phyloP scores from a whole-genome alignment of 768 basidiomycete genomes.

The Leucosporidium creatinivorum region DNA sequence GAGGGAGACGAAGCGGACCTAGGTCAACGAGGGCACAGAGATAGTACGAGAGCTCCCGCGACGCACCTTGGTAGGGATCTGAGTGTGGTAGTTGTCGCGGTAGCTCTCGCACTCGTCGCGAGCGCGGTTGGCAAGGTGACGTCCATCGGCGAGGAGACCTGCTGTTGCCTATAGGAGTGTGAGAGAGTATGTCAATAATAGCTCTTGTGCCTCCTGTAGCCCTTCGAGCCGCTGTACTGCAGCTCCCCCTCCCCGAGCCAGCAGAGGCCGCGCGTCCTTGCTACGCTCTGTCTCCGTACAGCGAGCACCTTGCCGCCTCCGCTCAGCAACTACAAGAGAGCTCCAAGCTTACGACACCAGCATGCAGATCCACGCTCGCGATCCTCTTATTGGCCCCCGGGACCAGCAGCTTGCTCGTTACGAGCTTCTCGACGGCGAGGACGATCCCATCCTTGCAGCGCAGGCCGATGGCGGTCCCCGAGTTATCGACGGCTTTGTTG shows the following conservation, averaged over 20 bases:
- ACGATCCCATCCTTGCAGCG: slow-evolving; percentile 90
- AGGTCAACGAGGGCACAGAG: background rate
- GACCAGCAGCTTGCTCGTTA: slow-evolving; percentile 90
- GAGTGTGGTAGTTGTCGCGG: slow-evolving; percentile 64
- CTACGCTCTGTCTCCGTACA: too few relatives aligned
- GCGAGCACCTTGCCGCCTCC: too few relatives aligned
- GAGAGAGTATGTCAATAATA: background rate
- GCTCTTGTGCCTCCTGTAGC: background rate
- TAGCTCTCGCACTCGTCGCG: slow-evolving; percentile 71
- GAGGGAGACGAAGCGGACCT: background rate
- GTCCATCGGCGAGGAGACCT: slow-evolving; percentile 86
- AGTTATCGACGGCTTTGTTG: slow-evolving; percentile 96
- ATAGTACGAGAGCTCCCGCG: too few relatives aligned
- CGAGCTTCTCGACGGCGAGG: slow-evolving; percentile 93
- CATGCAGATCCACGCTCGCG: slow-evolving; percentile 84
- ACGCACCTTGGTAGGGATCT: slow-evolving; percentile 70
- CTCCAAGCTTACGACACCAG: slow-evolving; percentile 75
- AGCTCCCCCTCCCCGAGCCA: too few relatives aligned
- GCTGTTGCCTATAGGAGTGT: slow-evolving; percentile 64
- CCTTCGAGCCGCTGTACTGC: too few relatives aligned
- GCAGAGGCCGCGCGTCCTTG: too few relatives aligned
- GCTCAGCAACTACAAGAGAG: too few relatives aligned
- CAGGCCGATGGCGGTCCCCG: slow-evolving; percentile 96
- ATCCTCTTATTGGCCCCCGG: slow-evolving; percentile 89
- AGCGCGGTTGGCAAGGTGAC: slow-evolving; percentile 75